A percentile compares a stretch with the other conserved stretches of the same genome.
phyloP scores from a whole-genome alignment of 1,284 basidiomycete genomes.

The Inonotus hispidus region DNA sequence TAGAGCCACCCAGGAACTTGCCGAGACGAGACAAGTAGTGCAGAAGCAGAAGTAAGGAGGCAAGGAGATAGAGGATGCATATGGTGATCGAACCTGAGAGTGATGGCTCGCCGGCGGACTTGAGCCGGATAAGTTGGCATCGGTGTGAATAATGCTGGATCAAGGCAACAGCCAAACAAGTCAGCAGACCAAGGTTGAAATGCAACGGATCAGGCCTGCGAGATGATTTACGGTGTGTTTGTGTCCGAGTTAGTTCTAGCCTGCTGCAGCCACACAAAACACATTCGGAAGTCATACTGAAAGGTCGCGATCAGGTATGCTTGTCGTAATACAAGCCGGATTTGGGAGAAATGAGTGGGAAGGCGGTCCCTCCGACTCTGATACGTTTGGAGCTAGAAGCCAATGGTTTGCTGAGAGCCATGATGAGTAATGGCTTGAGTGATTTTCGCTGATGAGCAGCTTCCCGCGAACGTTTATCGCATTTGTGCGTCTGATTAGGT shows the following conservation, averaged over 20 bases:
- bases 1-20: no score
- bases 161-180: background rate
- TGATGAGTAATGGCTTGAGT: background rate
- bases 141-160: background rate
- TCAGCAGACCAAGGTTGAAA: background rate
- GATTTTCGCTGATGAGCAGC: background rate
- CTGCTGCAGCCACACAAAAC: background rate
- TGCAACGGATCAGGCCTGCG: background rate
- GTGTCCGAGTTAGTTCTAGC: background rate
- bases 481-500: background rate
- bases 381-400: background rate
- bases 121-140: background rate
- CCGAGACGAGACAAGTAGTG: background rate
- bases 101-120: background rate
- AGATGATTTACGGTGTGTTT: constrained; percentile 1
- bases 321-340: background rate
- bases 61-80: no score
- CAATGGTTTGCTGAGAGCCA: background rate
- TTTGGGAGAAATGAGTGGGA: no score
- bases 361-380: no score
- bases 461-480: constrained; percentile 3
- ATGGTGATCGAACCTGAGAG: no score
- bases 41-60: background rate
- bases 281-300: background rate
- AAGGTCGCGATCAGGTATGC: background rate